Evolutionary conservation across 768 basidiomycete genomes (phyloP).

Genomic region (Podaxis sp.): DNA sequence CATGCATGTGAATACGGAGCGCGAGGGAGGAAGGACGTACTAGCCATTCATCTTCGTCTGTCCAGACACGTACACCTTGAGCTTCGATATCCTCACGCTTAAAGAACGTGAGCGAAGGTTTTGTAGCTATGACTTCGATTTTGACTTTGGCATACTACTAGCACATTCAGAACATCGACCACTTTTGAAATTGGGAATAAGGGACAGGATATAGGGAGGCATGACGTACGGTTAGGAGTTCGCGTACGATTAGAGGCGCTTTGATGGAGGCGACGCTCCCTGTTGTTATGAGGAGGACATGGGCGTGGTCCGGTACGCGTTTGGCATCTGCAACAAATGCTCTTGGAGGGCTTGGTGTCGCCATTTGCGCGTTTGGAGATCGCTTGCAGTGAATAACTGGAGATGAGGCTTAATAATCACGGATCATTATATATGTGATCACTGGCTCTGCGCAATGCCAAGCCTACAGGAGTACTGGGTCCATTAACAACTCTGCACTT

Average conservation of each 20-base stretch:
- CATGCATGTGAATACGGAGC: not conserved
- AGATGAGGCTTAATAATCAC: not conserved
- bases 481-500: too few relatives aligned
- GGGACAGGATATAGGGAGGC: not conserved
- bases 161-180: not conserved
- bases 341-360: conserved; percentile 7
- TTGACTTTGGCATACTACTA: conserved; percentile 82
- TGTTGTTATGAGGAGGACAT: conserved; percentile 82
- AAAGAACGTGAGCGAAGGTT: conserved; percentile 76
- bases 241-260: conserved; percentile 80
- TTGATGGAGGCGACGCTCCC: conserved; percentile 98
- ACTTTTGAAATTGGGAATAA: too few relatives aligned
- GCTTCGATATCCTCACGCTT: conserved; percentile 43
- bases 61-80: conserved; percentile 70
- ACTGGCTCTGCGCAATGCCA: too few relatives aligned
- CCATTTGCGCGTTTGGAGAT: not conserved
- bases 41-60: conserved; percentile 89
- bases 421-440: not conserved
- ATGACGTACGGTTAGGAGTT: conserved; percentile 52
- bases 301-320: conserved; percentile 39
- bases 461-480: too few relatives aligned
- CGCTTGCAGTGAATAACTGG: not conserved
- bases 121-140: conserved; percentile 82
- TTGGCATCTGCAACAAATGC: conserved; percentile 37
- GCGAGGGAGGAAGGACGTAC: conserved; percentile 39